Evolutionary conservation across 352 stramenopile species (phyloP).

Genomic region (Globisporangium apiculatum): DNA sequence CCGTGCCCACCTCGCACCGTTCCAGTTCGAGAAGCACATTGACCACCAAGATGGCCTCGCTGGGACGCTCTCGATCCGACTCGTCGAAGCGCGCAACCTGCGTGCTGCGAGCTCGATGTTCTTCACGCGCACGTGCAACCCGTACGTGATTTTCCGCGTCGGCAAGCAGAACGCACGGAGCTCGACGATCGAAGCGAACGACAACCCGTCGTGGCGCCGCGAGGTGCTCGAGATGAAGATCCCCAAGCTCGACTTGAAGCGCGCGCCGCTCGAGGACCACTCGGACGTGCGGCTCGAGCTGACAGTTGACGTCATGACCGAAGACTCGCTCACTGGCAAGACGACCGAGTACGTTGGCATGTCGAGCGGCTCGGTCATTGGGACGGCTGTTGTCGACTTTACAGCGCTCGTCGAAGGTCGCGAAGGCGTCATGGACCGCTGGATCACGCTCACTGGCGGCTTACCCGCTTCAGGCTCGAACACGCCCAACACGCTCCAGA

Average conservation of each 20-base stretch:
- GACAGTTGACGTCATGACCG: conserved; percentile 77
- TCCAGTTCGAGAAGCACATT: conserved; percentile 77
- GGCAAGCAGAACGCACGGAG: conserved; percentile 63
- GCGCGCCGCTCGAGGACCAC: conserved; percentile 44
- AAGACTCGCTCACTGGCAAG: conserved; percentile 69
- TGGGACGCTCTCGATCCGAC: conserved; percentile 59
- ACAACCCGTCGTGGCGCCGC: conserved; percentile 69
- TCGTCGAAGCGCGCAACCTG: conserved; percentile 67
- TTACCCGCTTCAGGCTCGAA: conserved; percentile 5
- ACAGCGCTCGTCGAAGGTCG: conserved; percentile 67
- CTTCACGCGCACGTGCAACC: conserved; percentile 74
- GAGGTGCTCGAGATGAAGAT: conserved; percentile 75
- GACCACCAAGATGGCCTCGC: conserved; percentile 66
- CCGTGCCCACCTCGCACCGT: conserved; percentile 43
- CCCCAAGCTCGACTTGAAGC: conserved; percentile 59
- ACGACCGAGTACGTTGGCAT: conserved; percentile 77
- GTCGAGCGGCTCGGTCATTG: conserved; percentile 67
- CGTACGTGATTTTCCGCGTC: conserved; percentile 80
- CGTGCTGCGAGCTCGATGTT: conserved; percentile 72
- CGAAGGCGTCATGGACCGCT: conserved; percentile 74
- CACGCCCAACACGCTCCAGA: conserved; percentile 2
- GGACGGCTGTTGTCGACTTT: conserved; percentile 58
- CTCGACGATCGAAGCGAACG: conserved; percentile 59
- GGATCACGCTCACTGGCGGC: conserved; percentile 58
- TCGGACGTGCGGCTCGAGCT: conserved; percentile 70